Percentiles rank a stretch among this genome's conserved stretches.
Evolutionary conservation across 768 basidiomycete genomes (phyloP).

Genomic region (Wakefieldia striispora): DNA sequence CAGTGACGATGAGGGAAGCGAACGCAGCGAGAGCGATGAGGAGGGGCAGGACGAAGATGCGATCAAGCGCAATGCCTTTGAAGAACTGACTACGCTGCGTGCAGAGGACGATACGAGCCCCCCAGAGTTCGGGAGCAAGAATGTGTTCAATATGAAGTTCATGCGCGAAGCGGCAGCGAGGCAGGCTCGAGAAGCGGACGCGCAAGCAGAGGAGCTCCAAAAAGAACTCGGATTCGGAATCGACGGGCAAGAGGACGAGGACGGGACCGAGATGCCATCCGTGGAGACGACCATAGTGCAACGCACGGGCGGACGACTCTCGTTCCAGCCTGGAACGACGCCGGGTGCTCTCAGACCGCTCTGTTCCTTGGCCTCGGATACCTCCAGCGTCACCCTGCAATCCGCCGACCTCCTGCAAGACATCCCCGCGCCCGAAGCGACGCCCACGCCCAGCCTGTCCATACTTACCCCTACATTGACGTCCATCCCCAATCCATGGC

Average conservation of each 20-base stretch:
- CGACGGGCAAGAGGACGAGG: constrained; percentile 32
- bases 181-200: constrained; percentile 52
- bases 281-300: constrained; percentile 40
- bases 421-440: constrained; percentile 8
- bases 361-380: constrained; percentile 46
- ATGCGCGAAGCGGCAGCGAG: constrained; percentile 91
- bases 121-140: constrained; percentile 45
- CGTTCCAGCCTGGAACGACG: constrained; percentile 52
- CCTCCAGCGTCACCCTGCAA: constrained; percentile 67
- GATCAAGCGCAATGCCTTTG: constrained; percentile 70
- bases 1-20: constrained; percentile 53
- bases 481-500: constrained; percentile 75
- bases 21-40: constrained; percentile 44
- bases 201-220: constrained; percentile 69
- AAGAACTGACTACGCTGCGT: constrained; percentile 64
- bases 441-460: constrained; percentile 11
- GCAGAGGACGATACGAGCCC: constrained; percentile 33
- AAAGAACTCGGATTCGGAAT: constrained; percentile 57
- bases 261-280: constrained; percentile 30
- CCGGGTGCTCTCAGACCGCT: constrained; percentile 18
- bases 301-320: constrained; percentile 66
- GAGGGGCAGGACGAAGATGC: constrained; percentile 37
- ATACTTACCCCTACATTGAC: constrained; percentile 14
- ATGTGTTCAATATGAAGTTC: constrained; percentile 95
- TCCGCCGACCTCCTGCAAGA: constrained; percentile 52